Base-by-base conservation (phyloP, 306 rosid genomes). In the Mimosa bimucronata region DNA sequence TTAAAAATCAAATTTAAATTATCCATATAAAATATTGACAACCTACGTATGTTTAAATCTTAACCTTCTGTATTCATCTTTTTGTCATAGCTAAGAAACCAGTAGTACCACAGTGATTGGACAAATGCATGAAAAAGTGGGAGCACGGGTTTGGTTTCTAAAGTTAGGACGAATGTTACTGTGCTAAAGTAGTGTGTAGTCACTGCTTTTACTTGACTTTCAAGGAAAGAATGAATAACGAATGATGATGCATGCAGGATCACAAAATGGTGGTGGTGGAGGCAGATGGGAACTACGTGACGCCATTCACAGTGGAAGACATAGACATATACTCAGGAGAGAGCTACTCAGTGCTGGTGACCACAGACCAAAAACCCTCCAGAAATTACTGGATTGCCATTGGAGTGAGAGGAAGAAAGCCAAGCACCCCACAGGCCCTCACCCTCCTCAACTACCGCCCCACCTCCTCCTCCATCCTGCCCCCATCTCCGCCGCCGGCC, bases 281-380 rank as follows among this genome's bases (percentile, higher is more conserved):
- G 82, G 96, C 96, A 0, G 96, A 91, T 62, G 94, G 91, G 45
- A 91, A 91, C 60, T 91, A 91, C n/a, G 88, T 90, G 0, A 46
- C 87, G 14, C 94, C 97, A 55, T 89, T 88, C n/a, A 38, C 0
- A 0, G 89, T 88, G 2, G 71, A 81, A 13, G 90, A 89, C 76
- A 50, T 91, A 31, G 94, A 92, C 86, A 89, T 92, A 79, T 91
- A 92, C 79, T 91, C 94, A 0, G 89, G 94, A 7, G 96, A 92
- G 58, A 88, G 90, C 74, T 92, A 92, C 83, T 92, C 92, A 6
- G 87, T 92, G 5, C 91, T 92, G 6, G 7, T 91, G 23, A 89
- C 81, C 23, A 91, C 94, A 18, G 14, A 90, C 60, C 95, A 90
- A 86, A 28, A 86, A 72, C 86, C 90, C 26, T 77, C 74, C 1